phyloP scores from a whole-genome alignment of 805 yeast species.

The Metschnikowia noctiluminum region DNA sequence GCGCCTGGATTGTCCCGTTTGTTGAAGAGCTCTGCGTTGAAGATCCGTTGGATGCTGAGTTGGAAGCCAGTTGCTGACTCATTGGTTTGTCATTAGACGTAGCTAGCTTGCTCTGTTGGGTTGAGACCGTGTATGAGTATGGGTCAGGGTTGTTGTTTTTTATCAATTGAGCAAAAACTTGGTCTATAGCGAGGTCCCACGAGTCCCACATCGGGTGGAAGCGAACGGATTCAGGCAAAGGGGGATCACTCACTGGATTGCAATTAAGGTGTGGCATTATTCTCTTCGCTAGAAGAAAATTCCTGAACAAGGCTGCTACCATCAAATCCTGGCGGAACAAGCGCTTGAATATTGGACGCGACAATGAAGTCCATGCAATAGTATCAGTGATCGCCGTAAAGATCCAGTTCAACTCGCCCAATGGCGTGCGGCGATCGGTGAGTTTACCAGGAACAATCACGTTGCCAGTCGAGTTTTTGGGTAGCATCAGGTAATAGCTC shows the following conservation, averaged over 20 bases:
- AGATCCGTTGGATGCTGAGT: slow-evolving; percentile 5
- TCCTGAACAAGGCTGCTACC: slow-evolving; percentile 94
- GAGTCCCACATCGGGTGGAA: slow-evolving; percentile 95
- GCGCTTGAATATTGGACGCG: slow-evolving; percentile 83
- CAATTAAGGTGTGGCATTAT: slow-evolving; percentile 92
- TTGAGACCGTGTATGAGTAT: slow-evolving; percentile 11
- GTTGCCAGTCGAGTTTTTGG: slow-evolving; percentile 48
- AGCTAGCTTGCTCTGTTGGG: not conserved
- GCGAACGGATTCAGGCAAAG: slow-evolving; percentile 75
- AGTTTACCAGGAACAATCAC: slow-evolving; percentile 84
- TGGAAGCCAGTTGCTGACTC: not conserved
- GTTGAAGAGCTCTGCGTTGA: slow-evolving; percentile 3
- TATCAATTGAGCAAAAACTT: slow-evolving; percentile 73
- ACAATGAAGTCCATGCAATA: slow-evolving; percentile 92
- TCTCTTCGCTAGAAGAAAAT: slow-evolving; percentile 85
- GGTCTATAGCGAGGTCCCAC: slow-evolving; percentile 97
- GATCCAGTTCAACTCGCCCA: slow-evolving; percentile 96
- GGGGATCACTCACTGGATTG: slow-evolving; percentile 93
- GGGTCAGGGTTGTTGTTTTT: slow-evolving; percentile 35
- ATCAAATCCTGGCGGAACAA: slow-evolving; percentile 92
- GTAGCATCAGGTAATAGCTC: slow-evolving; percentile 45
- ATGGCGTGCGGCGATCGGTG: slow-evolving; percentile 90
- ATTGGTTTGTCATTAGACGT: not conserved
- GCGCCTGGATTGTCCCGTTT: slow-evolving; percentile 10
- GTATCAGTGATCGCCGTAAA: slow-evolving; percentile 98